Evolutionary conservation across 805 yeast species (phyloP).

Genomic region (Cyberlindnera misumaiensis): DNA sequence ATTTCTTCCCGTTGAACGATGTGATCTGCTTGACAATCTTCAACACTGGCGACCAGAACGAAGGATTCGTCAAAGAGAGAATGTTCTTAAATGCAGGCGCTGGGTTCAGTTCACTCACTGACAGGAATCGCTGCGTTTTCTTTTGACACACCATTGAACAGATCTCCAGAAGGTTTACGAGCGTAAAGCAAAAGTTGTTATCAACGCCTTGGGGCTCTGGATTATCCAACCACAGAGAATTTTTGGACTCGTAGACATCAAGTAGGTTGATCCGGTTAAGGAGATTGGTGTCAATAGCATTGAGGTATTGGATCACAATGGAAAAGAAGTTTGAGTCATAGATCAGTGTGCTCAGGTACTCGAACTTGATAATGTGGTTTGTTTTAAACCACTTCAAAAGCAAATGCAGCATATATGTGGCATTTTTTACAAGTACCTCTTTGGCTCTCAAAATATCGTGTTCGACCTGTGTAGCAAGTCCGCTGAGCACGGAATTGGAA

Average conservation of each 20-base stretch:
- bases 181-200: conserved; percentile 36
- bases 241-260: conserved; percentile 5
- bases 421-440: conserved; percentile 54
- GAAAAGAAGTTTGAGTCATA: conserved; percentile 62
- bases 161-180: conserved; percentile 46
- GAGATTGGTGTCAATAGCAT: conserved; percentile 16
- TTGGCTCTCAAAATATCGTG: conserved; percentile 40
- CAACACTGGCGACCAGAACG: conserved; percentile 62
- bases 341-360: conserved; percentile 61
- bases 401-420: conserved; percentile 44
- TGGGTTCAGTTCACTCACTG: conserved; percentile 56
- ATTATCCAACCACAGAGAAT: conserved; percentile 9
- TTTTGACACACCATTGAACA: conserved; percentile 53
- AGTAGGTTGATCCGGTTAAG: conserved; percentile 26
- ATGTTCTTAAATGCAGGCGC: conserved; percentile 55
- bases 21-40: conserved; percentile 71
- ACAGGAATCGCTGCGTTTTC: conserved; percentile 68
- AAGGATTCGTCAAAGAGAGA: conserved; percentile 51
- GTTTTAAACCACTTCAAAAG: conserved; percentile 73
- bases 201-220: conserved; percentile 4
- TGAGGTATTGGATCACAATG: conserved; percentile 14
- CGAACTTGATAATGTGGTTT: conserved; percentile 73
- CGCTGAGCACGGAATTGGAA: conserved; percentile 13
- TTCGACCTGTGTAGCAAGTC: conserved; percentile 38
- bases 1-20: conserved; percentile 88